phyloP scores from a whole-genome alignment of 2,329 filamentous ascomycete genomes.

The Pseudogymnoascus sp. region DNA sequence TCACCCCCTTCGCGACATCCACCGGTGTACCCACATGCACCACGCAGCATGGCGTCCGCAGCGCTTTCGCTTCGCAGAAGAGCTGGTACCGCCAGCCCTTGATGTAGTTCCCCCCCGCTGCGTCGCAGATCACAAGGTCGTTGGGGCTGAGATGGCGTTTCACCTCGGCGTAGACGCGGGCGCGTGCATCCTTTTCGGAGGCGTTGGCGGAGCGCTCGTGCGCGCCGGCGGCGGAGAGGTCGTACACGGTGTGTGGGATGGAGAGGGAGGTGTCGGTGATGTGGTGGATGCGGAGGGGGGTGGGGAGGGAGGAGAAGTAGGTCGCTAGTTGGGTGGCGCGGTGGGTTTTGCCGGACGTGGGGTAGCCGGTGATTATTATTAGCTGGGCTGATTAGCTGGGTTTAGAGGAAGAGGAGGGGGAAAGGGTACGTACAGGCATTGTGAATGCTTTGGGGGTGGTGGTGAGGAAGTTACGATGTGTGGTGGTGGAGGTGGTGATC shows the following conservation, averaged over 20 bases:
- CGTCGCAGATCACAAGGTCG: conserved; percentile 70
- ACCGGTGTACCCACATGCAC: conserved; percentile 53
- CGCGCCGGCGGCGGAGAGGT: conserved; percentile 47
- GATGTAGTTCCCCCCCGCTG: conserved; percentile 67
- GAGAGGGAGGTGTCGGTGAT: conserved; percentile 66
- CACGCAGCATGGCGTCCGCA: conserved; percentile 66
- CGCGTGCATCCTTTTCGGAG: conserved; percentile 74
- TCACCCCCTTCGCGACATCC: conserved; percentile 48
- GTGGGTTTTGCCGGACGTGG: conserved; percentile 60
- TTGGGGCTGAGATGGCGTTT: conserved; percentile 64
- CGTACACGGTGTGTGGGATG: conserved; percentile 63
- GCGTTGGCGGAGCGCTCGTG: conserved; percentile 63
- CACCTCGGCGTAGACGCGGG: conserved; percentile 66
- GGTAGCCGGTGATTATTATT: conserved; percentile 58
- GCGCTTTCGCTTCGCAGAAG: conserved; percentile 74
- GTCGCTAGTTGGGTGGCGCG: conserved; percentile 57
- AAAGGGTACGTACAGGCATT: not conserved
- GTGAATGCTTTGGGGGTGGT: not conserved
- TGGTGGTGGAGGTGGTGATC: not conserved
- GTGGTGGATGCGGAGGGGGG: conserved; percentile 57
- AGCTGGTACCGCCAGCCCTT: conserved; percentile 85
- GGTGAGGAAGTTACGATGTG: not conserved
- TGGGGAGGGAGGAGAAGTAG: conserved; percentile 51
- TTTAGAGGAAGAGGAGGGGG: no score
- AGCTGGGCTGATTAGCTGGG: conserved; percentile 40